Evolutionary conservation across 768 basidiomycete genomes (phyloP), one percentile per base, ranked within the genome.

Genomic region (Scleroderma bovista): DNA sequence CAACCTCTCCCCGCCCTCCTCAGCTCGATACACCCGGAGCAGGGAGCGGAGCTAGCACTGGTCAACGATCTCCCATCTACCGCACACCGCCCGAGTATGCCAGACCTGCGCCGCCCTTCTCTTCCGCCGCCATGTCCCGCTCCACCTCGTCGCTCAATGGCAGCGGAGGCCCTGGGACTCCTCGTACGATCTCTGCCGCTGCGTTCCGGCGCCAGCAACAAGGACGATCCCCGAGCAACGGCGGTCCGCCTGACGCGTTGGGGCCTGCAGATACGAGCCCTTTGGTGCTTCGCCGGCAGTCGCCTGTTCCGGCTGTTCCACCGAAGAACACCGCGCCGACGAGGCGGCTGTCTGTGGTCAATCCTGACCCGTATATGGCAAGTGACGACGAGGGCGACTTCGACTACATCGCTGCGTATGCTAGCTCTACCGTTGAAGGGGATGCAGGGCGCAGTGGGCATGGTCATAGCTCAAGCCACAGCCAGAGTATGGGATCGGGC

Each of bases 101-200:
- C 2, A 66, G 58, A 36, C 63, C 58, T 37, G 71, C 71, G 2
- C 67, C 57, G 37, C 64, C 61, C 23, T 69, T 69, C 39, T 63
- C 63, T 6, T 65, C 64, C 4, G 57, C 64, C 0, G 43, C 56
- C 17, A 67, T 65, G 53, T 61, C 58, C 40, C 51, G 60, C n/a
- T 72, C 73, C 1, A 61, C 64, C 17, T 66, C 67, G 1, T 69
- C 69, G 16, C 51, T 72, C 44, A 63, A 63, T 11, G 47, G 51
- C 26, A 29, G 9, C 8, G 64, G 69, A 2, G 24, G 23, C n/a
- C 74, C 71, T 2, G 61, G 54, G 3, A 44, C 45, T 1, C 64
- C 75, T 13, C 75, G 83, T 38, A 90, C 79, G 48, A 88, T 90
- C 46, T 79, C 84, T 3, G 87, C 86, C 0, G 84, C 86, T 6